A percentile compares a stretch with the other conserved stretches of the same genome.
These are phyloP conservation scores for Alternaria panax DNA, from an alignment of 2,329 filamentous ascomycete genomes.

Conservation along the genomic window DNA sequence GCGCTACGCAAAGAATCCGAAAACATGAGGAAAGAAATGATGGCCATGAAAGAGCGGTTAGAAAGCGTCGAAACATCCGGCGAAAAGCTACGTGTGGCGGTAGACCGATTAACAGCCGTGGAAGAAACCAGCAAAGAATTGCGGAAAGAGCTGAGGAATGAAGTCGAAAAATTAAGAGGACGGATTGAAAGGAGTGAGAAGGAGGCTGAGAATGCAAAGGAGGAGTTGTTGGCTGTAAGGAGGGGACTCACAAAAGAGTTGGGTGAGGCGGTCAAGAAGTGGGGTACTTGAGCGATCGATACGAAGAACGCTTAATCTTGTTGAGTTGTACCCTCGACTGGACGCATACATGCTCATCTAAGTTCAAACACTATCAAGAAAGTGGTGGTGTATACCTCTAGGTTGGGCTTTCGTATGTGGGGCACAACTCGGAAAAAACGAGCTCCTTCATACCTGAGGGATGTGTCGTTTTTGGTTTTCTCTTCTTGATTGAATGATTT, in stretches of 20 bases:
- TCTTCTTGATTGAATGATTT: neutral
- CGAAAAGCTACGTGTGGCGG: conserved; percentile 5
- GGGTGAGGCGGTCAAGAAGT: conserved; percentile 18
- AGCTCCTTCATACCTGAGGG: no score
- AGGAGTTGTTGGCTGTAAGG: conserved; percentile 11
- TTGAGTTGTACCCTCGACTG: no score
- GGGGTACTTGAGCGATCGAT: conserved; percentile 11
- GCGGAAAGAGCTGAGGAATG: conserved; percentile 7
- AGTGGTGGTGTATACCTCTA: no score
- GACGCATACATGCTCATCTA: no score
- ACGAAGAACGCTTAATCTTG: no score
- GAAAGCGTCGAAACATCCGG: conserved; percentile 11
- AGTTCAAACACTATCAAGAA: no score
- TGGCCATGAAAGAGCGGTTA: conserved; percentile 19
- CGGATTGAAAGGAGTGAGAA: conserved; percentile 16
- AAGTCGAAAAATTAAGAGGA: conserved; percentile 11
- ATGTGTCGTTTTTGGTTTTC: neutral
- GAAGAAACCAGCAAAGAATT: conserved; percentile 8
- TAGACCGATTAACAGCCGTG: conserved; percentile 1
- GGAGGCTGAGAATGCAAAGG: conserved; percentile 13
- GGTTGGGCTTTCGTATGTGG: no score
- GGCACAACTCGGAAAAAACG: no score
- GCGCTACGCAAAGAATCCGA: conserved; percentile 10
- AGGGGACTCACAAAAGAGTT: conserved; percentile 12
- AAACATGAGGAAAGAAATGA: conserved; percentile 14